A percentile compares a stretch with the other conserved stretches of the same genome.
phyloP scores from a whole-genome alignment of 2,329 filamentous ascomycete genomes.

The Erysiphe pulchra region DNA sequence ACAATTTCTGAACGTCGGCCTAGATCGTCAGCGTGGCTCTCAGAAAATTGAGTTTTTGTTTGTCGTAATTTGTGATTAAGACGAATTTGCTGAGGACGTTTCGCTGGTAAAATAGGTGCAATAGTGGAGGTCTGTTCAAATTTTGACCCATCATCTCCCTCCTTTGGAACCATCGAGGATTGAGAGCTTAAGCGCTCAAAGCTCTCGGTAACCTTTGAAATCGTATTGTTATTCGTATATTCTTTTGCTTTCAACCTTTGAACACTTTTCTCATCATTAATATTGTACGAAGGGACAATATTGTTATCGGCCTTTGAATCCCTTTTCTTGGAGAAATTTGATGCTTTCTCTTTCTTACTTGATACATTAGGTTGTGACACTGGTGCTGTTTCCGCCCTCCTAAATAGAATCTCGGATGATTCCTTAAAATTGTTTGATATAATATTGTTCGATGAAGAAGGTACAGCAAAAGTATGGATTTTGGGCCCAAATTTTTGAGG shows the following conservation, averaged over 20 bases:
- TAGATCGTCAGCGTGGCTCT: conserved; percentile 25
- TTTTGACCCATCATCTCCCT: conserved; percentile 7
- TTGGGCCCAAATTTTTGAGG: conserved; percentile 7
- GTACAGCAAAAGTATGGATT: conserved; percentile 2
- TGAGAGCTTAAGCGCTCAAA: conserved; percentile 7
- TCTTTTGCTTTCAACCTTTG: conserved; percentile 11
- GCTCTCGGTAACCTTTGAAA: conserved; percentile 6
- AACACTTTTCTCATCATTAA: conserved; percentile 5
- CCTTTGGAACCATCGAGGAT: not conserved
- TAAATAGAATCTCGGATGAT: not conserved
- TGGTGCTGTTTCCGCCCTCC: not conserved
- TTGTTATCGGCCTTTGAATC: not conserved
- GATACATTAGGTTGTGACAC: not conserved
- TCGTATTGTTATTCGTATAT: conserved; percentile 5
- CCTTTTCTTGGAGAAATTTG: conserved; percentile 1
- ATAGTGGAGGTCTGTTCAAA: conserved; percentile 6
- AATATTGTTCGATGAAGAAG: conserved; percentile 2
- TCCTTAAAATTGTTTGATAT: not conserved
- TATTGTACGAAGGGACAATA: conserved; percentile 2
- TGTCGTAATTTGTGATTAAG: conserved; percentile 6
- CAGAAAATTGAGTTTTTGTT: conserved; percentile 25
- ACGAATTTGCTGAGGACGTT: conserved; percentile 5
- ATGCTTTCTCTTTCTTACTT: not conserved
- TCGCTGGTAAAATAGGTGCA: conserved; percentile 2
- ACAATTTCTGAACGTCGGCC: conserved; percentile 20